phyloP scores from a whole-genome alignment of 176 grass and related monocot species.

The Tillandsia fasciculata region DNA sequence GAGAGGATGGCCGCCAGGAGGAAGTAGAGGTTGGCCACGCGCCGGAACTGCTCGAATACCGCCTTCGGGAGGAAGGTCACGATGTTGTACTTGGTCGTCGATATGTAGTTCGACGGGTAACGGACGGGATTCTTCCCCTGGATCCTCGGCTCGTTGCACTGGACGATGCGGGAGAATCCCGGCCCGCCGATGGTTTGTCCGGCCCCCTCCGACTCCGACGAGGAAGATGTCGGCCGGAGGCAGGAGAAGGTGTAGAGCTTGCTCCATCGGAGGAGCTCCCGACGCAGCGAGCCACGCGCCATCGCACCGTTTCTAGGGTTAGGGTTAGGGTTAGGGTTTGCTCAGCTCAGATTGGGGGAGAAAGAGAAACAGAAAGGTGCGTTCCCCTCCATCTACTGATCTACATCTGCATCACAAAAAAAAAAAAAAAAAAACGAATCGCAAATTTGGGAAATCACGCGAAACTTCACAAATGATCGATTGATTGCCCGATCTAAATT shows the following conservation, averaged over 20 bases:
- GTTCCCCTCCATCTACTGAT: no score
- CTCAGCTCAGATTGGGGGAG: no score
- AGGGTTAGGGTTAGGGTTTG: background rate
- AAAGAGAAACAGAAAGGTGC: no score
- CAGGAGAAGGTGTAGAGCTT: constrained; percentile 93
- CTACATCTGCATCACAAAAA: background rate
- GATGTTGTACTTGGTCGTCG: constrained; percentile 95
- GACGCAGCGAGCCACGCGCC: constrained; percentile 46
- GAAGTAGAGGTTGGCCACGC: constrained; percentile 96
- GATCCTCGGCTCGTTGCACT: constrained; percentile 63
- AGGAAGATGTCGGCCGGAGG: constrained; percentile 17
- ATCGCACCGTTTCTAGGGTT: constrained; percentile 19
- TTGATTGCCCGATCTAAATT: no score
- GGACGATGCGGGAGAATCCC: constrained; percentile 70
- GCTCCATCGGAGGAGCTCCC: constrained; percentile 80
- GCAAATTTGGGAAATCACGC: no score
- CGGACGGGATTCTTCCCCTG: constrained; percentile 65
- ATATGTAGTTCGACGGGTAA: constrained; percentile 79
- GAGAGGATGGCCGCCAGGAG: constrained; percentile 85
- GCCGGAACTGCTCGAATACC: constrained; percentile 94
- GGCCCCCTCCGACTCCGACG: background rate
- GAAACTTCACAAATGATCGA: no score
- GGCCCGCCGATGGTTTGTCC: constrained; percentile 40
- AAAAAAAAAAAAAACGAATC: no score
- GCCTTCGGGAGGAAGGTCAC: constrained; percentile 94